Base-by-base conservation (phyloP, 345 rosid genomes). In the Kandelia obovata region DNA sequence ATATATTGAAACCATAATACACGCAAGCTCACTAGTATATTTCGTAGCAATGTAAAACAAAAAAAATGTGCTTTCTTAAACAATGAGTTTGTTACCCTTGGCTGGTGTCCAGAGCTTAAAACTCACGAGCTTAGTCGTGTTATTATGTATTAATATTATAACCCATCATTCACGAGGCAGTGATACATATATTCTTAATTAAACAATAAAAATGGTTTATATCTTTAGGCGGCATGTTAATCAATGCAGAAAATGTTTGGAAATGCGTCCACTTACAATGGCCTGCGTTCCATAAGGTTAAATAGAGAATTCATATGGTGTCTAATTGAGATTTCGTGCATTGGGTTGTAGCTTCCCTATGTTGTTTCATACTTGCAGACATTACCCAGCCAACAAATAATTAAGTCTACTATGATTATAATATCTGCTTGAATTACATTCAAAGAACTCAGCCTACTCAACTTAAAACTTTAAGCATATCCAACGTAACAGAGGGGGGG, bases 261-360 rank as follows among this genome's bases (percentile, higher is more conserved):
- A 67, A 39, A 51, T 52, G 76, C 47, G 78, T 75, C 82, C 71
- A 64, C 67, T 26, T 70, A 73, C 85, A 68, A 46, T 57, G 80
- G 61, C 78, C 78, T 70, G 16, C 70, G 61, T 71, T 71, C 70
- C 77, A 78, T 75, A 73, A 57, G 25, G 52, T 57, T 61, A 67
- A 47, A 65, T 52, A 35, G 68, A 32, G 27, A 53, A 60, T 43
- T 65, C 30, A 9, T 26, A 61, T 43, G 72, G 49, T 74, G 79
- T 78, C 61, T 58, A 53, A 34, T 53, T 79, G 72, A 43, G 21
- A 19, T 35, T 61, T 61, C 69, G 25, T 37, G 61, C 28, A 7
- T 23, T 55, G 15, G 58, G 23, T 25, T 21, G 58, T 62, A 55
- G 58, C 37, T 26, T 62, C 26, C 47, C 76, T 70, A 60, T 73